Evolutionary conservation across 2,329 filamentous ascomycete species (phyloP).

Genomic region (Sclerotinia spermophila): DNA sequence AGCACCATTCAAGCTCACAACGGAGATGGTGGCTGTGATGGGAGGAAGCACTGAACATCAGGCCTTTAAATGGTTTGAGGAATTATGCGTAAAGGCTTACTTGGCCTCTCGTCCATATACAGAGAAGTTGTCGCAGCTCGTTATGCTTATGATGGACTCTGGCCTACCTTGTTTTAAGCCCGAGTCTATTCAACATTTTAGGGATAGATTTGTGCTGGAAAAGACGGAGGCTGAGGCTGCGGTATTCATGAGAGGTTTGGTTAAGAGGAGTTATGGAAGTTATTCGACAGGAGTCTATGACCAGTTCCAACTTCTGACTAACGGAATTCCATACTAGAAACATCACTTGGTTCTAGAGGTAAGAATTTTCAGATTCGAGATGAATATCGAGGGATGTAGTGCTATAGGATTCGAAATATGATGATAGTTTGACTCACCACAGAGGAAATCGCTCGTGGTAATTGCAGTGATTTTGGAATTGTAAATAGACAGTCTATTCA

Average conservation of each 20-base stretch:
- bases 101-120: slow-evolving; percentile 81
- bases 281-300: slow-evolving; percentile 95
- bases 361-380: background rate
- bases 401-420: background rate
- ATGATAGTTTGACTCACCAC: background rate
- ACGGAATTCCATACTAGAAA: slow-evolving; percentile 79
- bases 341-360: background rate
- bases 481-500: background rate
- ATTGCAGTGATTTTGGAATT: background rate
- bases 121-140: slow-evolving; percentile 84
- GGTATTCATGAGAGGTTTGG: slow-evolving; percentile 85
- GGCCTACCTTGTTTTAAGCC: slow-evolving; percentile 98
- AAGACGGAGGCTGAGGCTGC: slow-evolving; percentile 89
- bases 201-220: slow-evolving; percentile 87
- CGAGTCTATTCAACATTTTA: slow-evolving; percentile 88
- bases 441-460: background rate
- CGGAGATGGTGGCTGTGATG: slow-evolving; percentile 99
- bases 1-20: slow-evolving; percentile 95
- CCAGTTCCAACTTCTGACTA: slow-evolving; percentile 94
- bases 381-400: background rate
- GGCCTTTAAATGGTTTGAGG: slow-evolving; percentile 92
- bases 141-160: slow-evolving; percentile 92
- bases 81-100: slow-evolving; percentile 93
- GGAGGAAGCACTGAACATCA: slow-evolving; percentile 81
- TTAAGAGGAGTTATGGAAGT: slow-evolving; percentile 86